Conservation (phyloP, 2,329 filamentous ascomycete genomes). For the Beauveria bassiana region DNA sequence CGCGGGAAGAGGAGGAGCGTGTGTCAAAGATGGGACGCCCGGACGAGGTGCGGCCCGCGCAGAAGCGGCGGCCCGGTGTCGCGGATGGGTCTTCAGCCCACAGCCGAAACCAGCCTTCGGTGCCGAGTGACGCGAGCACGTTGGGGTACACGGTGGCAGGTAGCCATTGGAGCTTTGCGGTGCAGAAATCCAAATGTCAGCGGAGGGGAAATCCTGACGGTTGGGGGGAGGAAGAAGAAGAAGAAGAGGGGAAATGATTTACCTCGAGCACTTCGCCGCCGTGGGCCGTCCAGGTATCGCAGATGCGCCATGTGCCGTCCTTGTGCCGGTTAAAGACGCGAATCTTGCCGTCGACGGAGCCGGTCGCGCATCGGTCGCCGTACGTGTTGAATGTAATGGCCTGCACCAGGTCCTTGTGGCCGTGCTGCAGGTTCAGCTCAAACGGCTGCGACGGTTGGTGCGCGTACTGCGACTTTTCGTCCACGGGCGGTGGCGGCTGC, state of each 20-base stretch:
- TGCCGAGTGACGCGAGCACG: constrained; percentile 78
- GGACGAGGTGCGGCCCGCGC: constrained; percentile 42
- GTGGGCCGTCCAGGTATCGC: constrained; percentile 85
- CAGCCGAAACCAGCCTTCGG: constrained; percentile 83
- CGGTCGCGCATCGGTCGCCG: constrained; percentile 84
- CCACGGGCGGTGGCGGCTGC: constrained; percentile 32
- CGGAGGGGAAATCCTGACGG: no score
- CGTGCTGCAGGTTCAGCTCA: constrained; percentile 59
- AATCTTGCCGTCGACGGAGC: constrained; percentile 85
- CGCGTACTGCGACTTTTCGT: constrained; percentile 16
- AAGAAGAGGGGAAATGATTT: constrained; percentile 21
- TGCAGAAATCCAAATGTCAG: no score
- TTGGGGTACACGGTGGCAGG: constrained; percentile 81
- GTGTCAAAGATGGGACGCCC: constrained; percentile 49
- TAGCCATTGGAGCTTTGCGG: constrained; percentile 76
- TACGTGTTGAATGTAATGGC: constrained; percentile 87
- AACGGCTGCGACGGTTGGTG: constrained; percentile 32
- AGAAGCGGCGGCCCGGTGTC: constrained; percentile 74
- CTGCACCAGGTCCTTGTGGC: constrained; percentile 73
- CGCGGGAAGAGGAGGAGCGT: constrained; percentile 29
- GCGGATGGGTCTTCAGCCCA: constrained; percentile 89
- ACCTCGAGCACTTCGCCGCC: constrained; percentile 86
- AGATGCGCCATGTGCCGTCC: constrained; percentile 68
- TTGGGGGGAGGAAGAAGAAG: not conserved
- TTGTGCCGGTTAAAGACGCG: constrained; percentile 83